These are phyloP conservation scores for Dioscorea zingiberensis DNA, from an alignment of 106 monocot genomes.

Conservation along the genomic window DNA sequence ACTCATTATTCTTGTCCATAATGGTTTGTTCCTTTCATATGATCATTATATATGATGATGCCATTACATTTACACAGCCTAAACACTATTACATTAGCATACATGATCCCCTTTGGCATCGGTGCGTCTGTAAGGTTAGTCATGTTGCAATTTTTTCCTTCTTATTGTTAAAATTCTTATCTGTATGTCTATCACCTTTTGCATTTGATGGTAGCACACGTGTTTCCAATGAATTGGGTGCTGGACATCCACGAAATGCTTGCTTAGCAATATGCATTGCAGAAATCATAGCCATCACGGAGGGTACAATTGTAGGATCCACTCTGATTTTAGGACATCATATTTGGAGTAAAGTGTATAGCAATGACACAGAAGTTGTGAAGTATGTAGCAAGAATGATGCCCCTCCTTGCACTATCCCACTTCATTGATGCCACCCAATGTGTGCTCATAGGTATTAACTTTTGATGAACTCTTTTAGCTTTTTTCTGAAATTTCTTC, in stretches of 20 bases:
- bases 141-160: neutral
- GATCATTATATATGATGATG: too few species aligned
- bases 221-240: constrained; percentile 29
- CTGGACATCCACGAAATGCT: constrained; percentile 15
- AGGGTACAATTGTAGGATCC: constrained; percentile 1
- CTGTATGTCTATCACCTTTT: neutral
- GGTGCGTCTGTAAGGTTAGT: neutral
- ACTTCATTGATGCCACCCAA: constrained; percentile 16
- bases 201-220: constrained; percentile 6
- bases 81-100: neutral
- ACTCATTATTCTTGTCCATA: too few species aligned
- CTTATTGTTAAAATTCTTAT: neutral
- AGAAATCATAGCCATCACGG: neutral
- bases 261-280: constrained; percentile 11
- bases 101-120: neutral
- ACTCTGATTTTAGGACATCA: constrained; percentile 4
- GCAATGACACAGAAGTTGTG: constrained; percentile 11
- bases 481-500: too few species aligned
- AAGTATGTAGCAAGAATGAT: constrained; percentile 3
- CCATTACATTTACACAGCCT: neutral
- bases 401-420: neutral
- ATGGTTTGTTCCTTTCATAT: too few species aligned
- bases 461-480: neutral
- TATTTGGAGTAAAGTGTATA: constrained; percentile 16
- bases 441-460: constrained; percentile 14